These are phyloP conservation scores for Epicoccum sorghinum DNA, from an alignment of 2,329 filamentous ascomycete species.

Conservation along the genomic window DNA sequence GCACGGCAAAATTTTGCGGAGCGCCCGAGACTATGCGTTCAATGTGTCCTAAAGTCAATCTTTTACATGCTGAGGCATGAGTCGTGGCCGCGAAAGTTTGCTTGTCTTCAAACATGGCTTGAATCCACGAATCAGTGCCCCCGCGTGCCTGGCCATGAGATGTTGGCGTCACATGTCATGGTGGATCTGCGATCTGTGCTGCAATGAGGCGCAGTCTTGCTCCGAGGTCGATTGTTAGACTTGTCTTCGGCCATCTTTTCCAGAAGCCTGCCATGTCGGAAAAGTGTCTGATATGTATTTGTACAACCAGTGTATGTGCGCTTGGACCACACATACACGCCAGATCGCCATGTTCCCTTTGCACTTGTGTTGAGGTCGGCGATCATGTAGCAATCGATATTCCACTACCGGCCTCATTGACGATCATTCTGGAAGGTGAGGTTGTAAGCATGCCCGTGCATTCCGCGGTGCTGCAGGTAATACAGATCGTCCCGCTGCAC, in stretches of 20 bases:
- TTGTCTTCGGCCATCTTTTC: constrained; percentile 5
- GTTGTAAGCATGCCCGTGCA: constrained; percentile 16
- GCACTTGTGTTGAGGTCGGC: constrained; percentile 5
- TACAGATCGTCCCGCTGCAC: constrained; percentile 30
- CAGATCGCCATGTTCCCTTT: background rate
- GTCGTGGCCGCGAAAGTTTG: constrained; percentile 16
- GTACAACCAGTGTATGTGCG: constrained; percentile 7
- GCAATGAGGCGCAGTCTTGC: background rate
- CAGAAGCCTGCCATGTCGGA: constrained; percentile 5
- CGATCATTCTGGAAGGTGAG: background rate
- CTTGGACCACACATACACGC: background rate
- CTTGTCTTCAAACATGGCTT: constrained; percentile 12
- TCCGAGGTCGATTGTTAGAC: background rate
- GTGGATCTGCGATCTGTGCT: constrained; percentile 3
- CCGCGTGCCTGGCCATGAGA: constrained; percentile 1
- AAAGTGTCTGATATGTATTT: constrained; percentile 4
- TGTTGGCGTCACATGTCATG: background rate
- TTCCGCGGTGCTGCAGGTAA: constrained; percentile 18
- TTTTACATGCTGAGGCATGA: constrained; percentile 5
- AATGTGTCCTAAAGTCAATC: background rate
- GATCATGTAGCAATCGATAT: constrained; percentile 7
- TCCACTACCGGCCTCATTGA: background rate
- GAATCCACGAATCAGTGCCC: constrained; percentile 1
- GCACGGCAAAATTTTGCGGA: constrained; percentile 2
- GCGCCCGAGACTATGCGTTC: constrained; percentile 8